Percentiles rank a stretch among this genome's conserved stretches.
Conservation (phyloP, 139 green algal genomes). For the Nannochloris sp. region DNA sequence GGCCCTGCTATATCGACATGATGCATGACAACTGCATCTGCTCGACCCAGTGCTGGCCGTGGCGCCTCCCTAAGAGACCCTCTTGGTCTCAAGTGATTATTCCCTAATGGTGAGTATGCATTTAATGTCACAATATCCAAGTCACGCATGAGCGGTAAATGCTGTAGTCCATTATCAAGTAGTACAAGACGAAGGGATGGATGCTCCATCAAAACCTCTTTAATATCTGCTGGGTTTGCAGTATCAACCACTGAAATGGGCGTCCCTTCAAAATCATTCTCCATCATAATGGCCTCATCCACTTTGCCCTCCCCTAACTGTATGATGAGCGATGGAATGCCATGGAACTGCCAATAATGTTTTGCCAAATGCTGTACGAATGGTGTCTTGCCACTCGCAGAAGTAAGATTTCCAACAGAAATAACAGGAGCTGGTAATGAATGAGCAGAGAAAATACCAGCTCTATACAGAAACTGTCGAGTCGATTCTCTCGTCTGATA, state of each 20-base stretch:
- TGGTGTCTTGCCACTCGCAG: slow-evolving; percentile 27
- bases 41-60: slow-evolving; percentile 16
- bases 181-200: slow-evolving; percentile 17
- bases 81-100: slow-evolving; percentile 27
- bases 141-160: slow-evolving; percentile 24
- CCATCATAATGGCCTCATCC: slow-evolving; percentile 26
- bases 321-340: slow-evolving; percentile 20
- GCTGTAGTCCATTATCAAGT: slow-evolving; percentile 28
- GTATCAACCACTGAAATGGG: slow-evolving; percentile 6
- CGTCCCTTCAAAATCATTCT: slow-evolving; percentile 14
- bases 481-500: slow-evolving; percentile 8
- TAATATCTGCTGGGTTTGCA: neutral
- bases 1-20: slow-evolving; percentile 18
- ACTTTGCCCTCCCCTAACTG: slow-evolving; percentile 23
- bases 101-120: slow-evolving; percentile 22
- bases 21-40: slow-evolving; percentile 25
- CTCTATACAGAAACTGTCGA: slow-evolving; percentile 20
- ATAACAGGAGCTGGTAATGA: slow-evolving; percentile 23
- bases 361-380: slow-evolving; percentile 27
- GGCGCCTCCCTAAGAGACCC: slow-evolving; percentile 23
- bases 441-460: slow-evolving; percentile 16
- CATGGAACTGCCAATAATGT: slow-evolving; percentile 17
- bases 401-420: slow-evolving; percentile 21
- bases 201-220: slow-evolving; percentile 12
- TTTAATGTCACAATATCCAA: slow-evolving; percentile 31